Conservation (phyloP, 2,329 filamentous ascomycete species). For the Fusarium pininemorale region DNA sequence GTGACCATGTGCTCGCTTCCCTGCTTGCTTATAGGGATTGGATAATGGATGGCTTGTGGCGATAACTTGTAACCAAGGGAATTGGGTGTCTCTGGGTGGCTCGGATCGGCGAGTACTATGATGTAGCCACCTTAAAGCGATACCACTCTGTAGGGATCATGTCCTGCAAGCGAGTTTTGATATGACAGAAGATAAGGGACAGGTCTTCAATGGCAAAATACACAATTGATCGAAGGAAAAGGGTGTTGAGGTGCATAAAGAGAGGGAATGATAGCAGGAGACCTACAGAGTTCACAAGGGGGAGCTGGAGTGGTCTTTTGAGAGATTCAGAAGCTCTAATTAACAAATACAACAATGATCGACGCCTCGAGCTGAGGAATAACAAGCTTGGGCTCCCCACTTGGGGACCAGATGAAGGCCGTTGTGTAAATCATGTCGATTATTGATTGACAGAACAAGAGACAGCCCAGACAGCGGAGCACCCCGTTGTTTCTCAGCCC, state of each 20-base stretch:
- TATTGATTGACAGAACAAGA: constrained; percentile 15
- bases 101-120: constrained; percentile 40
- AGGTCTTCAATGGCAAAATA: constrained; percentile 2
- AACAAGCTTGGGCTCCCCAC: constrained; percentile 26
- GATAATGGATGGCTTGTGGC: constrained; percentile 32
- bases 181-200: constrained; percentile 5
- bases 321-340: constrained; percentile 25
- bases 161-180: constrained; percentile 27
- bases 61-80: constrained; percentile 12
- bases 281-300: neutral
- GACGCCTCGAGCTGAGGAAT: constrained; percentile 24
- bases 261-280: neutral
- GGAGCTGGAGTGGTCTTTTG: neutral
- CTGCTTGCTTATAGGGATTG: constrained; percentile 6
- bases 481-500: constrained; percentile 36
- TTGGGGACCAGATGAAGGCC: constrained; percentile 16
- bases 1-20: neutral
- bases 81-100: constrained; percentile 24
- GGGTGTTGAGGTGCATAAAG: neutral
- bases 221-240: constrained; percentile 1
- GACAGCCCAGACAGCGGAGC: constrained; percentile 7
- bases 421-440: constrained; percentile 25
- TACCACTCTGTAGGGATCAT: constrained; percentile 39
- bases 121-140: constrained; percentile 40
- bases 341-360: constrained; percentile 30